These are phyloP conservation scores for Mucor ambiguus DNA, from an alignment of 371 early-diverging fungal species.

Conservation along the genomic window DNA sequence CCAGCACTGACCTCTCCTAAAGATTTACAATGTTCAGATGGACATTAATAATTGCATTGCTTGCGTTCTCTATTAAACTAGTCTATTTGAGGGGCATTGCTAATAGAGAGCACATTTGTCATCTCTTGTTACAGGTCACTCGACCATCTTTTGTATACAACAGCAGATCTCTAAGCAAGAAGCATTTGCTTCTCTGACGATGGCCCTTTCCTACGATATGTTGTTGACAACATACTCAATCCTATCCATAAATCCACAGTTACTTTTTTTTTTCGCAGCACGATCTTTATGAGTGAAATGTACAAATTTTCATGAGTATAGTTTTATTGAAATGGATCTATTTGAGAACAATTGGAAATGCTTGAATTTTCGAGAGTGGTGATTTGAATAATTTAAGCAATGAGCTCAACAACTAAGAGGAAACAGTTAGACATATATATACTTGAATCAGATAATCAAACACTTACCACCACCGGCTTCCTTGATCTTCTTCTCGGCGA, in stretches of 20 bases:
- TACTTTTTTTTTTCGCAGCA: background rate
- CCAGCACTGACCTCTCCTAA: too few species aligned
- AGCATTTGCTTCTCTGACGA: too few species aligned
- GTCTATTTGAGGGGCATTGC: too few species aligned
- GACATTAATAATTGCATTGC: too few species aligned
- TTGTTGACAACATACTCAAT: background rate
- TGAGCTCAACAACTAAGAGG: constrained; percentile 29
- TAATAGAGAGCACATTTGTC: too few species aligned
- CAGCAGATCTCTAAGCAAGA: too few species aligned
- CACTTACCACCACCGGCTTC: constrained; percentile 88
- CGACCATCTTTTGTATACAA: too few species aligned
- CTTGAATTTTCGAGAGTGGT: background rate
- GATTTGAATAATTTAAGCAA: constrained; percentile 21
- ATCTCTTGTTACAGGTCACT: too few species aligned
- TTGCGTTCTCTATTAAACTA: too few species aligned
- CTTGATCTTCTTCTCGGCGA: constrained; percentile 99
- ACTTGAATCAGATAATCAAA: background rate
- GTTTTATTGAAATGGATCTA: background rate
- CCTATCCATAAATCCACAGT: background rate
- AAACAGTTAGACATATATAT: background rate
- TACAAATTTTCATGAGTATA: constrained; percentile 5
- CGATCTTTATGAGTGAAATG: background rate
- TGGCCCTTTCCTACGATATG: background rate
- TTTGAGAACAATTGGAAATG: constrained; percentile 1
- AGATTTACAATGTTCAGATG: too few species aligned